Evolutionary conservation across 1,284 basidiomycete genomes (phyloP).

Genomic region (Coniferiporia sulphurascens): DNA sequence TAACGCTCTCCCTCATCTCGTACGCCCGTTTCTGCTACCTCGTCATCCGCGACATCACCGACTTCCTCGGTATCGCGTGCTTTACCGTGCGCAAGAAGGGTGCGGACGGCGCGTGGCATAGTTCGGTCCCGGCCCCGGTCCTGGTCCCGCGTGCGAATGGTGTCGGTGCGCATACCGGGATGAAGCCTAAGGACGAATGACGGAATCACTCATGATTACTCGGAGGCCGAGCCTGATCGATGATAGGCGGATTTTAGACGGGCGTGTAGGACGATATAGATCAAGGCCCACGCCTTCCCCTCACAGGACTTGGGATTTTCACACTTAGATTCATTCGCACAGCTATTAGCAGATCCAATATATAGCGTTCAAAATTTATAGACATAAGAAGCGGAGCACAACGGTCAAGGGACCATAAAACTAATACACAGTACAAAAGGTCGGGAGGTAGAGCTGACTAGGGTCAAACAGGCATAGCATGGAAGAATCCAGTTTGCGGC

Average conservation of each 20-base stretch:
- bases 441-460: neutral
- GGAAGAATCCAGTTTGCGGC: too few relatives aligned
- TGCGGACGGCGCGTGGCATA: conserved; percentile 62
- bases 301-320: too few relatives aligned
- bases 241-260: neutral
- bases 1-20: conserved; percentile 58
- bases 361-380: neutral
- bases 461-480: too few relatives aligned
- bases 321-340: too few relatives aligned
- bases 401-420: neutral
- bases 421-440: conserved; percentile 5
- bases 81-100: conserved; percentile 86
- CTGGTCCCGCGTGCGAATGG: neutral
- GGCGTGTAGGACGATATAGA: too few relatives aligned
- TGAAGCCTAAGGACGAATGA: neutral
- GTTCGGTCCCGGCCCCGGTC: neutral
- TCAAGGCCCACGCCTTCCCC: too few relatives aligned
- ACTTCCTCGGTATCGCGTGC: conserved; percentile 85
- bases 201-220: too few relatives aligned
- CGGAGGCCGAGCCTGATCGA: neutral
- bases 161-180: too few relatives aligned
- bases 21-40: conserved; percentile 79
- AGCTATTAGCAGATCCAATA: neutral
- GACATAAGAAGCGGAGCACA: neutral
- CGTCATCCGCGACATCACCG: conserved; percentile 83